Evolutionary conservation across 805 yeast genomes (phyloP).

Genomic region (Suhomyces sp.): DNA sequence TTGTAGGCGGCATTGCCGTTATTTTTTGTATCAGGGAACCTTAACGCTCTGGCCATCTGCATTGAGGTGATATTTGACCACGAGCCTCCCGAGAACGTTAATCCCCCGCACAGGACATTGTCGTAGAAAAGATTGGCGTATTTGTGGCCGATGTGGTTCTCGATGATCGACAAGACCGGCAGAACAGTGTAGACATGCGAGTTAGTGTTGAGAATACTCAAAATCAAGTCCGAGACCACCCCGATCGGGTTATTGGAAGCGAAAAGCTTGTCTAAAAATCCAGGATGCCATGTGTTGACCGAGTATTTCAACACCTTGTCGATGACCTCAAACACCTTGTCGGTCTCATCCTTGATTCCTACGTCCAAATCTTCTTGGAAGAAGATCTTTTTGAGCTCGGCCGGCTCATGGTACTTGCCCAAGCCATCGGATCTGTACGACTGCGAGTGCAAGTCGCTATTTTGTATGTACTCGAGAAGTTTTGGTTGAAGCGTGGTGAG

Average conservation of each 20-base stretch:
- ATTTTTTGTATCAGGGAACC: slow-evolving; percentile 66
- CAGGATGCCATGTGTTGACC: slow-evolving; percentile 84
- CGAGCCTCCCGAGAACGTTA: slow-evolving; percentile 85
- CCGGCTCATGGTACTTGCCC: slow-evolving; percentile 54
- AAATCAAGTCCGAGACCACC: slow-evolving; percentile 63
- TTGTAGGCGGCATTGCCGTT: slow-evolving; percentile 51
- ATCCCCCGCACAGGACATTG: slow-evolving; percentile 61
- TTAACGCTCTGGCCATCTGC: slow-evolving; percentile 69
- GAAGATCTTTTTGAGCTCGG: slow-evolving; percentile 36
- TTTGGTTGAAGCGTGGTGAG: slow-evolving; percentile 50
- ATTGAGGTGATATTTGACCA: slow-evolving; percentile 80
- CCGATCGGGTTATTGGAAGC: slow-evolving; percentile 89
- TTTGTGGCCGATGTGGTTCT: slow-evolving; percentile 60
- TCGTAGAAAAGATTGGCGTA: slow-evolving; percentile 65
- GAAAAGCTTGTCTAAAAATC: slow-evolving; percentile 78
- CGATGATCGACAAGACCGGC: slow-evolving; percentile 74
- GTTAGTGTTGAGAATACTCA: slow-evolving; percentile 74
- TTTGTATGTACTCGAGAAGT: slow-evolving; percentile 50
- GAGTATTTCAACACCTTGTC: slow-evolving; percentile 61
- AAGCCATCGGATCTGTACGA: slow-evolving; percentile 40
- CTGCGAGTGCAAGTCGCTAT: slow-evolving; percentile 38
- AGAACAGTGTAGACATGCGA: slow-evolving; percentile 84
- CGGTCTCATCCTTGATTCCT: slow-evolving; percentile 10
- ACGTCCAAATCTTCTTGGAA: slow-evolving; percentile 5
- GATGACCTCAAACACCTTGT: slow-evolving; percentile 44